Evolutionary conservation across 2,329 filamentous ascomycete genomes (phyloP).

Genomic region (Calonectria hongkongensis): DNA sequence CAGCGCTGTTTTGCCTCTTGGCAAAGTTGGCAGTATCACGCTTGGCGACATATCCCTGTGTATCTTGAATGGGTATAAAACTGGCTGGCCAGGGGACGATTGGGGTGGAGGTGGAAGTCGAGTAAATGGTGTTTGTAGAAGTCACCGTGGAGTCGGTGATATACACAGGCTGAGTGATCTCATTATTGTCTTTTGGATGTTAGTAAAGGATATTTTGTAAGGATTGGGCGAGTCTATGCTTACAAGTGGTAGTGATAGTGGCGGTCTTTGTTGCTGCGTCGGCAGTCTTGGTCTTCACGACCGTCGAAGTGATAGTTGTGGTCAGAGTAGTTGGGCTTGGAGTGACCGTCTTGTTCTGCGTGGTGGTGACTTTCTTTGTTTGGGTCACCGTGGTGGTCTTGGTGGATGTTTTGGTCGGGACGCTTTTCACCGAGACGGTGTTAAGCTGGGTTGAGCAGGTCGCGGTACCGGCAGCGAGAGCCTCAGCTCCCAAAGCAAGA

Average conservation of each 20-base stretch:
- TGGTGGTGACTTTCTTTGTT: neutral
- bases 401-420: neutral
- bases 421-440: neutral
- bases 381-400: neutral
- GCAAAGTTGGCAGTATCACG: neutral
- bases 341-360: neutral
- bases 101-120: neutral
- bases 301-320: neutral
- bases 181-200: neutral
- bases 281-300: neutral
- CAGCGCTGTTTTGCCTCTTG: neutral
- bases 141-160: neutral
- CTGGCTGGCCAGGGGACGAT: neutral
- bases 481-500: neutral
- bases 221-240: neutral
- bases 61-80: neutral
- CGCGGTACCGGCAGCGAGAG: neutral
- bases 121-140: slow-evolving; percentile 1
- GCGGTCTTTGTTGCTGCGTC: neutral
- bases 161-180: neutral
- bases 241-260: neutral
- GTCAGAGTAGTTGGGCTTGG: neutral
- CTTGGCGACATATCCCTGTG: neutral
- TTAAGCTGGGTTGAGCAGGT: neutral
- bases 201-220: neutral